Base-by-base conservation (phyloP, 768 basidiomycete species). In the Pleurotus eryngii region DNA sequence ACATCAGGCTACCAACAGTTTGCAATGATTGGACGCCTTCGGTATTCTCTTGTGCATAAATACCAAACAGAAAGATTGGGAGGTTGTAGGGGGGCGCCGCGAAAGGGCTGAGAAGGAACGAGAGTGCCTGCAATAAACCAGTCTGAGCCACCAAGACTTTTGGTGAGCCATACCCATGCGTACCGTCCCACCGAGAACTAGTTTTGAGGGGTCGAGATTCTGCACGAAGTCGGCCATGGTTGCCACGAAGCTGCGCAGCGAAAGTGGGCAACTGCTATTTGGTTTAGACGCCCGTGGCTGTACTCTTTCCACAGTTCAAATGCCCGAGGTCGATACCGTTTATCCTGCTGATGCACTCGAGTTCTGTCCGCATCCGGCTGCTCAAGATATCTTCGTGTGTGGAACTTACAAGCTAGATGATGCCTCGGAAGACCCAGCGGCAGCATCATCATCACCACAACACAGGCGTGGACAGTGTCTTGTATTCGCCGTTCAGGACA, bases 261-360 rank as follows among this genome's bases (percentile, higher is more conserved):
- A 22, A 45, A 45, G 20, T 45, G 14, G 42, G n/a, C n/a, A n/a
- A n/a, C n/a, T n/a, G n/a, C n/a, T n/a, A n/a, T n/a, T n/a, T n/a
- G 30, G 11, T 35, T 35, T 35, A 35, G 30, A 35, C 30, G 30
- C 30, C 30, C 30, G 30, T 35, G 30, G 11, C 15, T 45, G 14
- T 17, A 45, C 20, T 14, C 42, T 7, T 45, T 22, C 20, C 14
- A 45, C 42, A 17, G 14, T 22, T 45, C 42, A 15, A 11, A 59
- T 55, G 53, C 22, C 24, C 40, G 54, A 49, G 45, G 65, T 80
- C 63, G 84, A 92, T 70, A 96, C 94, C 1, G 70, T 75, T n/a
- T 87, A 83, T 65, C 93, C 93, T 8, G 95, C 94, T 18, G 95
- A 97, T 70, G 85, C 89, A 9, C 79, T 94, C 55, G 97, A 98